Conservation (phyloP, 345 rosid genomes). For the Eucalyptus regnans region DNA sequence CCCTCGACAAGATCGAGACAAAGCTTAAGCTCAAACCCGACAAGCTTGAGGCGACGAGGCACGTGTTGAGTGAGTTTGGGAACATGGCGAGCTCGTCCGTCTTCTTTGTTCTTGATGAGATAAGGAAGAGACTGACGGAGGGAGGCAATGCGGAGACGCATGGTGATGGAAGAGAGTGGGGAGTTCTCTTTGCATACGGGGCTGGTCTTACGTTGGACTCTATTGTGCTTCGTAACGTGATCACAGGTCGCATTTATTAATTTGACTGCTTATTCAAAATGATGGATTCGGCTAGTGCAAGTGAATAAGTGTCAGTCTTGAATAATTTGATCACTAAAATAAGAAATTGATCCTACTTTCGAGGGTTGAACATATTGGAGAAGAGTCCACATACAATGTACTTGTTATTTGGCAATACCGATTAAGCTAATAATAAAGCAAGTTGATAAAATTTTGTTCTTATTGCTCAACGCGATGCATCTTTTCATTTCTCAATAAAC, state of each 20-base stretch:
- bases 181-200: not conserved
- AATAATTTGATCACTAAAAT: not conserved
- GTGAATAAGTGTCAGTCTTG: not conserved
- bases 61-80: not conserved
- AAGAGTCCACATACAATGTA: not conserved
- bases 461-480: not conserved
- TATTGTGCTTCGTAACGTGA: not conserved
- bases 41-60: not conserved
- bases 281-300: not conserved
- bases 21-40: not conserved
- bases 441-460: not conserved
- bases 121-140: not conserved
- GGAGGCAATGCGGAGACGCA: not conserved
- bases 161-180: not conserved
- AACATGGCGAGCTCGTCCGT: not conserved
- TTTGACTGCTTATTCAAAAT: not conserved
- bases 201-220: not conserved
- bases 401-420: not conserved
- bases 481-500: not conserved
- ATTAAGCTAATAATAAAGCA: not conserved
- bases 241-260: not conserved
- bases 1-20: not conserved
- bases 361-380: not conserved
- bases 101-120: conserved; percentile 1
- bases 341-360: not conserved